Conservation (phyloP, 1,284 basidiomycete genomes). For the Ceratobasidium sp. region DNA sequence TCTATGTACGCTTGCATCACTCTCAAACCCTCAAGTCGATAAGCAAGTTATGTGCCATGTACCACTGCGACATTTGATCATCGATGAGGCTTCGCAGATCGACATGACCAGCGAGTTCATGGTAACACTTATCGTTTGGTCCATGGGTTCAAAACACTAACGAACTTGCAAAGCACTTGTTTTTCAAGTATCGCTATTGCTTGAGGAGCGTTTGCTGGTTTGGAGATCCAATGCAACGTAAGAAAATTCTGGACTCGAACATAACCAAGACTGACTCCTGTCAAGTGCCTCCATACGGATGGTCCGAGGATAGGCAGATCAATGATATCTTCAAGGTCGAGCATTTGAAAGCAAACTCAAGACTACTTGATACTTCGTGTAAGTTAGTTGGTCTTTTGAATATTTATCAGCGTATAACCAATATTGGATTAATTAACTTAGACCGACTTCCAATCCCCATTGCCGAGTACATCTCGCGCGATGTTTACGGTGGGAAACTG, state of each 20-base stretch:
- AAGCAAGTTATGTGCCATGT: conserved; percentile 28
- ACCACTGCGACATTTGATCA: conserved; percentile 52
- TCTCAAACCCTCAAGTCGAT: conserved; percentile 1
- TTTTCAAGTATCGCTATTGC: conserved; percentile 54
- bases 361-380: conserved; percentile 58
- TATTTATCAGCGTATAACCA: too few relatives aligned
- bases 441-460: conserved; percentile 80
- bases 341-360: conserved; percentile 49
- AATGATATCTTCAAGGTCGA: conserved; percentile 56
- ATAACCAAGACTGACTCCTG: neutral
- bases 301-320: conserved; percentile 52
- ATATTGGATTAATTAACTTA: conserved; percentile 46
- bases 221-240: conserved; percentile 78
- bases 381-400: conserved; percentile 35
- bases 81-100: conserved; percentile 73
- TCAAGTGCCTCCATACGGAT: conserved; percentile 59
- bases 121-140: conserved; percentile 41
- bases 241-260: too few relatives aligned
- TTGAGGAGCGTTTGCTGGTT: conserved; percentile 71
- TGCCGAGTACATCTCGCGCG: conserved; percentile 69
- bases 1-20: conserved; percentile 17
- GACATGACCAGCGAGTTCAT: conserved; percentile 61
- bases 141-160: neutral
- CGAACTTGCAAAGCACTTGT: conserved; percentile 50
- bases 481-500: conserved; percentile 64